Base-by-base conservation (phyloP, 2,329 filamentous ascomycete species). In the Anthostomella pinea region DNA sequence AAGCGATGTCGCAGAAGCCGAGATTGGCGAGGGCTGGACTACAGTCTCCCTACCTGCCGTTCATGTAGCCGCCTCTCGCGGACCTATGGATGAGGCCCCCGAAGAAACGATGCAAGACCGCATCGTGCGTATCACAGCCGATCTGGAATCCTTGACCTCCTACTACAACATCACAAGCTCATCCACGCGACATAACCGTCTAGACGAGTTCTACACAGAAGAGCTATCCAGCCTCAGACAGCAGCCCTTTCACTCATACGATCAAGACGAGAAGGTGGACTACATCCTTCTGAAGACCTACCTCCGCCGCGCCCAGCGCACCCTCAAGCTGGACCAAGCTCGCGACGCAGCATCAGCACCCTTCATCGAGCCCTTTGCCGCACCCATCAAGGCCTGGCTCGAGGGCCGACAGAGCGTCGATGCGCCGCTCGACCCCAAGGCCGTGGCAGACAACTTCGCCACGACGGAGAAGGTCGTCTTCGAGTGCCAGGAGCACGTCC, bases 101-200 rank as follows among this genome's bases (percentile, higher is more conserved):
- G n/a, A n/a, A 9, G 45, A 48, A 33, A 32, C 33, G 8, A 54
- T 54, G 33, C 49, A 54, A 22, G 64, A 70, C 25, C 63, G 66
- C 15, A 65, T 75, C 10, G 52, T 62, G 8, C 65, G 69, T 7
- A 59, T 76, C 4, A 53, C 51, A 3, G 57, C 60, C 21, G 75
- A 79, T 38, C 41, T 74, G 2, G 42, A 56, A 6, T 67, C 75
- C n/a, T 56, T 79, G 3, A 52, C 65, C 7, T 54, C 52, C 2
- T 77, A 73, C 48, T 75, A 75, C 56, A 69, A 66, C 33, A 65
- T 77, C 41, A 55, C 56, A 1, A 63, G 69, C 24, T 75, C 74
- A 0, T 47, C 58, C 0, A 54, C 51, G 2, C 64, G 73, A 0
- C 58, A 62, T 30, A 31, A 54, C 4, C 63, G 65, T 2, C 48